Conservation (phyloP, 164 flowering plant genomes). For the Cinnamomum chago region DNA sequence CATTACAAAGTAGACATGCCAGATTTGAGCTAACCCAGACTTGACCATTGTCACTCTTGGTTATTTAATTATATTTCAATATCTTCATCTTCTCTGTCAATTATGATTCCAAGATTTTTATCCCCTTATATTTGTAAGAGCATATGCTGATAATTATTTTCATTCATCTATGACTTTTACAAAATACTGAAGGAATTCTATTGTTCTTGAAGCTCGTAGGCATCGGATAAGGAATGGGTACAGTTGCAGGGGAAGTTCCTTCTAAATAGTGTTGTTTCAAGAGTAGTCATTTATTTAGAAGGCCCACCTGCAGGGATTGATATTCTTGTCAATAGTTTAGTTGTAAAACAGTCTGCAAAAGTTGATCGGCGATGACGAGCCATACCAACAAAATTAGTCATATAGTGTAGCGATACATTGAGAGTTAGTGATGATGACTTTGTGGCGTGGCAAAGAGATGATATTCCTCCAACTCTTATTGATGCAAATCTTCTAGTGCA, state of each 20-base stretch:
- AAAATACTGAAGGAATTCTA: constrained; percentile 7
- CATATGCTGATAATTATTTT: not conserved
- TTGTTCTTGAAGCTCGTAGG: constrained; percentile 55
- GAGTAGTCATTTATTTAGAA: constrained; percentile 76
- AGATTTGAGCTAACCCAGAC: not conserved
- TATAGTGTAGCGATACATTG: no score
- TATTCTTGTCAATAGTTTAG: constrained; percentile 76
- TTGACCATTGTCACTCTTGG: not conserved
- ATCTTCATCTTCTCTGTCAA: not conserved
- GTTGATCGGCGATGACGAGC: no score
- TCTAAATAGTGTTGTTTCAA: constrained; percentile 66
- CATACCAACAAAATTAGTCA: no score
- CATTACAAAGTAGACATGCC: not conserved
- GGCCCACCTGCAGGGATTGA: constrained; percentile 97
- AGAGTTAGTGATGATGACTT: no score
- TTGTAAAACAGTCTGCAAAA: constrained; percentile 69
- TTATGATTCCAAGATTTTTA: not conserved
- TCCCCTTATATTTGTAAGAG: not conserved
- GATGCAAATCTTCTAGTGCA: no score
- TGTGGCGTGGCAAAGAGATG: no score
- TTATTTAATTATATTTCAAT: no score
- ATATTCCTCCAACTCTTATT: no score
- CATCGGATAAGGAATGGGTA: constrained; percentile 82
- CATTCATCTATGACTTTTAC: not conserved
- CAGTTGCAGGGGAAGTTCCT: constrained; percentile 85